These are phyloP conservation scores for Penicillium taxi DNA, from an alignment of 495 filamentous ascomycete species.

Conservation along the genomic window DNA sequence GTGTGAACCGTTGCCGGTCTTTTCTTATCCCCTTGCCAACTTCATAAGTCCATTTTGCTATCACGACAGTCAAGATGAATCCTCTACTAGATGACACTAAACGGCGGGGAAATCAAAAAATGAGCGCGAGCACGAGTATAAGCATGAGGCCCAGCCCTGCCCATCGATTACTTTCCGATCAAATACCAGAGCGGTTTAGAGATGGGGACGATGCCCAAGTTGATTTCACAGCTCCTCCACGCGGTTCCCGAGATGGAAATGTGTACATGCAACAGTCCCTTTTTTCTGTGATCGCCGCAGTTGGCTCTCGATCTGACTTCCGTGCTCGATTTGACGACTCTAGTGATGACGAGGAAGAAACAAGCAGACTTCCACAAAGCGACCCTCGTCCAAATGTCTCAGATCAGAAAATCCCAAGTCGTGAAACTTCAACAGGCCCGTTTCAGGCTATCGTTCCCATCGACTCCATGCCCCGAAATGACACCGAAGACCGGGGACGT, in stretches of 20 bases:
- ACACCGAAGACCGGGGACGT: slow-evolving; percentile 24
- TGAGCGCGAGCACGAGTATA: slow-evolving; percentile 29
- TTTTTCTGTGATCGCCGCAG: slow-evolving; percentile 89
- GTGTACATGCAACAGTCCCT: slow-evolving; percentile 87
- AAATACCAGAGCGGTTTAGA: slow-evolving; percentile 69
- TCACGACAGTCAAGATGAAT: slow-evolving; percentile 19
- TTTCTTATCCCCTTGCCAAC: slow-evolving; percentile 3
- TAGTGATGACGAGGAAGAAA: slow-evolving; percentile 69
- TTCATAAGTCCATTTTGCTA: slow-evolving; percentile 4
- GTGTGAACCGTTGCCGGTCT: neutral
- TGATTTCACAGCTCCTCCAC: slow-evolving; percentile 60
- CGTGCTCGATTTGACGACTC: slow-evolving; percentile 72
- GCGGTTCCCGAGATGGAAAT: slow-evolving; percentile 31
- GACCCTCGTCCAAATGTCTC: slow-evolving; percentile 3
- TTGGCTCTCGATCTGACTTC: slow-evolving; percentile 72
- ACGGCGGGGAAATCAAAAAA: slow-evolving; percentile 23
- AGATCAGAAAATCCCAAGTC: neutral
- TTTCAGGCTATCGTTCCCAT: no score
- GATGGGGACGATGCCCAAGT: slow-evolving; percentile 65
- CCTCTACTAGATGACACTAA: slow-evolving; percentile 27
- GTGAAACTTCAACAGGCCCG: neutral
- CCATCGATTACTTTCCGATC: slow-evolving; percentile 53
- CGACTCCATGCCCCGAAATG: slow-evolving; percentile 4
- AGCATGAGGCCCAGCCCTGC: slow-evolving; percentile 27
- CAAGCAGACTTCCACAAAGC: slow-evolving; percentile 18